Evolutionary conservation across 768 basidiomycete species (phyloP), one percentile per base, ranked within the genome.

Genomic region (Tephrocybe sp.): DNA sequence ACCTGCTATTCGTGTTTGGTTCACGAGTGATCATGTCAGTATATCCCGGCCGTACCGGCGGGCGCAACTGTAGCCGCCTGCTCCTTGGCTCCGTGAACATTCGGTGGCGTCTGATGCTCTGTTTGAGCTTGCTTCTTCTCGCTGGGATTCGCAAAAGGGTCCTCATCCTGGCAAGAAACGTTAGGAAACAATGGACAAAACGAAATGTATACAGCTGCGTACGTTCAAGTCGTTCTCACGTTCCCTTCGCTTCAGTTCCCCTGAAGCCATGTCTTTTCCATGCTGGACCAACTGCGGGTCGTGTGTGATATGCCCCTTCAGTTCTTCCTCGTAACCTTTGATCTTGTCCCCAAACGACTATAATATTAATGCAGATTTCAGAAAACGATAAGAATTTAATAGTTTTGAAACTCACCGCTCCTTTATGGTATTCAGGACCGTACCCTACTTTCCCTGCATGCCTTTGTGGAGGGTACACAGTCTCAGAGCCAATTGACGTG

Each of bases 361-460:
- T n/a, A n/a, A n/a, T n/a, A n/a, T n/a, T 3, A n/a, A 24, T 3
- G n/a, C n/a, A 28, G n/a, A 37, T 18, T 18, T 26, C 37, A 16
- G 31, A 35, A 15, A 1, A 3, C 18, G 25, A 3, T 2, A 13
- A 40, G 6, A 12, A 24, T 13, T 5, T 39, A 12, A 24, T 24
- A 19, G 11, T 39, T 7, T 11, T 24, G 41, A 18, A 31, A 16
- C 70, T 35, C 53, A 76, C 74, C 13, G 74, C 61, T 13, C 60
- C 60, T 18, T 56, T 28, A 25, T 63, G 54, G 43, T 67, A 77
- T 24, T 73, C 68, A 1, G 76, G 77, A 1, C 77, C 77, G 38
- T 66, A 69, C 0, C 77, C 76, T 6, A 77, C 73, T 21, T 60
- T 61, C 1, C 76, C 76, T 2, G 75, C 72, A 38, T 78, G 77